phyloP scores from a whole-genome alignment of 768 basidiomycete species.

The Amanita brunnescens region DNA sequence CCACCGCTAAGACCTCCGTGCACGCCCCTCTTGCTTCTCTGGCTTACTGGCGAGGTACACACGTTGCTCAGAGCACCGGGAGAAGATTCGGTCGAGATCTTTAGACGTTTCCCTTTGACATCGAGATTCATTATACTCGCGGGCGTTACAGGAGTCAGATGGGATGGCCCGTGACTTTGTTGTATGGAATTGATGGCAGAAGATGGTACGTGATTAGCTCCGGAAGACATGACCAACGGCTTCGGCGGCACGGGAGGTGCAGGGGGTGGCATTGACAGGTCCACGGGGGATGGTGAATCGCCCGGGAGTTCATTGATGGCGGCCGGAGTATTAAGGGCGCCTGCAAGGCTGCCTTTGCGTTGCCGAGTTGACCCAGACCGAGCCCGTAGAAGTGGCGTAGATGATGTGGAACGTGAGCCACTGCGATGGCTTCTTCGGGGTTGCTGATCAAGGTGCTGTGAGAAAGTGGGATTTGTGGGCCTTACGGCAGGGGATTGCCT shows the following conservation, averaged over 20 bases:
- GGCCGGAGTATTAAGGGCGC: background rate
- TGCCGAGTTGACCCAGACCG: conserved; percentile 26
- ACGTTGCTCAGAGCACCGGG: background rate
- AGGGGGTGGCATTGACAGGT: conserved; percentile 83
- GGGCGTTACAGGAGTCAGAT: conserved; percentile 76
- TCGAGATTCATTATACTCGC: conserved; percentile 85
- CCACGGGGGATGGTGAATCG: conserved; percentile 82
- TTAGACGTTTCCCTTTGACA: conserved; percentile 21
- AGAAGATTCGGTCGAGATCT: conserved; percentile 4
- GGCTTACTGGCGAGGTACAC: background rate
- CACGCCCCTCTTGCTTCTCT: background rate
- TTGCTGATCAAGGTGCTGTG: conserved; percentile 14
- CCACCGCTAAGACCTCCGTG: background rate
- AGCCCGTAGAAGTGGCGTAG: conserved; percentile 44
- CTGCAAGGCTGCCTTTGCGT: conserved; percentile 32
- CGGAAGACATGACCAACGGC: background rate
- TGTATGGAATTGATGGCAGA: background rate
- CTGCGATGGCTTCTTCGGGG: conserved; percentile 18
- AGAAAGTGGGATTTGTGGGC: conserved; percentile 17
- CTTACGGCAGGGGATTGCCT: conserved; percentile 44
- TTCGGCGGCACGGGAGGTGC: conserved; percentile 30
- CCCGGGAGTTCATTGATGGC: conserved; percentile 21
- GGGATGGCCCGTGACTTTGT: conserved; percentile 12
- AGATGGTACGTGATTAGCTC: background rate
- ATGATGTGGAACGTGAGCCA: conserved; percentile 47